Conservation (phyloP, 331 rosid genomes). For the Rhamnella rubrinervis region DNA sequence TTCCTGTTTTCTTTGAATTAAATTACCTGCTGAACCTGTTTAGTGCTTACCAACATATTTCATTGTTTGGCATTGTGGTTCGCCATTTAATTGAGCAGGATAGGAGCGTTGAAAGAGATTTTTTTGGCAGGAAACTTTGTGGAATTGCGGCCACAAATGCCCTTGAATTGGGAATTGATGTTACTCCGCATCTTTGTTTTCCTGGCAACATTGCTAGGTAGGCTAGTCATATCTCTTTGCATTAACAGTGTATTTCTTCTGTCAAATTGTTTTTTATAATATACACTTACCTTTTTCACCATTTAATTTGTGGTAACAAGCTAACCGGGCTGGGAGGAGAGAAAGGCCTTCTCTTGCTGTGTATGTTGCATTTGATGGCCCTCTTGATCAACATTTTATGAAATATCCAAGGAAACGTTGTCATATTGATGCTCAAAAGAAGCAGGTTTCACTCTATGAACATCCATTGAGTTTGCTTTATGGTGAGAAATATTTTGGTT, state of each 20-base stretch:
- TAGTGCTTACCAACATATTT: constrained; percentile 14
- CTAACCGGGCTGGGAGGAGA: constrained; percentile 97
- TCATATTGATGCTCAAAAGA: constrained; percentile 77
- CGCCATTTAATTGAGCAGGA: constrained; percentile 46
- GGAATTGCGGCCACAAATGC: constrained; percentile 99
- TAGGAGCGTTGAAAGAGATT: constrained; percentile 77
- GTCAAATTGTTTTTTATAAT: constrained; percentile 19
- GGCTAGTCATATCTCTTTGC: constrained; percentile 7
- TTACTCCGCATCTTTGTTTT: constrained; percentile 94
- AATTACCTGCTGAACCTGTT: constrained; percentile 2
- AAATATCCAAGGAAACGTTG: constrained; percentile 80
- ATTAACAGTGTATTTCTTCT: constrained; percentile 11
- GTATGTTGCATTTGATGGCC: constrained; percentile 86
- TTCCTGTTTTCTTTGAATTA: background rate
- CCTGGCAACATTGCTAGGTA: constrained; percentile 97
- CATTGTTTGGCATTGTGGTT: constrained; percentile 12
- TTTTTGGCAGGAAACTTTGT: constrained; percentile 78
- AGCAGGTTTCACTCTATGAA: too few relatives aligned
- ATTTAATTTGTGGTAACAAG: constrained; percentile 81
- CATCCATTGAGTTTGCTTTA: constrained; percentile 61
- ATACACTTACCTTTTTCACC: constrained; percentile 11
- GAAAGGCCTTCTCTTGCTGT: constrained; percentile 80
- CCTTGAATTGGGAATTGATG: constrained; percentile 98
- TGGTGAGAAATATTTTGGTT: constrained; percentile 74
- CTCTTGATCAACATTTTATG: constrained; percentile 96